Percentiles rank a stretch among this genome's conserved stretches.
These are phyloP conservation scores for Nannizzia gypsea DNA, from an alignment of 2,329 filamentous ascomycete genomes.

Conservation along the genomic window DNA sequence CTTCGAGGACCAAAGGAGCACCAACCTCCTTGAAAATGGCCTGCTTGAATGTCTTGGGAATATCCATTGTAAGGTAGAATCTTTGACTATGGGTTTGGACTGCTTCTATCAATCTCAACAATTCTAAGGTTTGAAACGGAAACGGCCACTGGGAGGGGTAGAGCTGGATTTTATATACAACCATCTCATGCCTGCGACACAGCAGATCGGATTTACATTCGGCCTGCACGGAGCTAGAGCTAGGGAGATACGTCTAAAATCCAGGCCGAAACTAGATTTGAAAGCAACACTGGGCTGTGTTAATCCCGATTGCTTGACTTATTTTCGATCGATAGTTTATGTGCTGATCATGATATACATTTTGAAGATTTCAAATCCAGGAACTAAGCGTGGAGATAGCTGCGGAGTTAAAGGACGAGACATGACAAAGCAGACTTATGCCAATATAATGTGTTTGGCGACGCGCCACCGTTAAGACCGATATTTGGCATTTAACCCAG, in stretches of 20 bases:
- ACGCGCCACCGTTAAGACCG: background rate
- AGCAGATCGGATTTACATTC: background rate
- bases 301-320: background rate
- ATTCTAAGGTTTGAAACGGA: background rate
- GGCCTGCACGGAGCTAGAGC: background rate
- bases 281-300: background rate
- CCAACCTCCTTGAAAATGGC: constrained; percentile 47
- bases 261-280: background rate
- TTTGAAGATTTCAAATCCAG: too few relatives aligned
- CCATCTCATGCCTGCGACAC: background rate
- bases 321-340: background rate
- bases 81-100: background rate
- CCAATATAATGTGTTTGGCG: background rate
- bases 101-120: background rate
- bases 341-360: background rate
- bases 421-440: background rate
- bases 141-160: background rate
- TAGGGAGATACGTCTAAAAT: background rate
- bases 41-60: constrained; percentile 57
- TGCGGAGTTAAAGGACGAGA: background rate
- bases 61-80: background rate
- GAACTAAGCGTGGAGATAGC: too few relatives aligned
- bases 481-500: background rate
- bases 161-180: background rate
- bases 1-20: constrained; percentile 45